Evolutionary conservation across 495 filamentous ascomycete genomes (phyloP).

Genomic region (Cercophora scortea): DNA sequence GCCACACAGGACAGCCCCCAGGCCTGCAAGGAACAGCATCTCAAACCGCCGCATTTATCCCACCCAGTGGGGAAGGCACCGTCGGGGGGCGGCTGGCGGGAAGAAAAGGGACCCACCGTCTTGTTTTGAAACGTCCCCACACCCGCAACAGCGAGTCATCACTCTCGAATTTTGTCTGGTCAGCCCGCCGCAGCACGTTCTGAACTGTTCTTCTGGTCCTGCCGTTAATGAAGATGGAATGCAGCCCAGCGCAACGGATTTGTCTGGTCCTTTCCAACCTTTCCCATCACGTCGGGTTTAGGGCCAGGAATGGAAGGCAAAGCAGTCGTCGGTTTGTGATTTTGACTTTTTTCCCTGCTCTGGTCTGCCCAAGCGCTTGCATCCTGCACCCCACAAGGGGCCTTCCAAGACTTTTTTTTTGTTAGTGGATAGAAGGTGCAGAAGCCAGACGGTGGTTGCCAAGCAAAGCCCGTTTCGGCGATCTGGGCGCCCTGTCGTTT

Average conservation of each 20-base stretch:
- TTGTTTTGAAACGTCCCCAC: conserved; percentile 12
- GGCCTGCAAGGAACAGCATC: conserved; percentile 9
- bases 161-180: neutral
- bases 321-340: no score
- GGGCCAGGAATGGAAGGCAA: no score
- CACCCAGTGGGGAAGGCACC: neutral
- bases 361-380: no score
- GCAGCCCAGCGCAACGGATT: neutral
- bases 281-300: no score
- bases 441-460: no score
- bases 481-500: neutral
- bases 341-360: no score
- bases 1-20: conserved; percentile 8
- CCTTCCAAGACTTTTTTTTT: no score
- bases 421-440: no score
- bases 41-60: conserved; percentile 12
- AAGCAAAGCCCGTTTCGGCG: neutral
- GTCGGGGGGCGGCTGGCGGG: neutral
- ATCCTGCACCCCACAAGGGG: no score
- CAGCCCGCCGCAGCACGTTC: neutral
- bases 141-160: neutral
- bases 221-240: neutral
- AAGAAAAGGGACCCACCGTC: conserved; percentile 2
- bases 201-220: neutral
- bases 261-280: no score